Percentiles rank a stretch among this genome's conserved stretches.
Conservation (phyloP, 176 grass and related monocot genomes). For the Triticum urartu region DNA sequence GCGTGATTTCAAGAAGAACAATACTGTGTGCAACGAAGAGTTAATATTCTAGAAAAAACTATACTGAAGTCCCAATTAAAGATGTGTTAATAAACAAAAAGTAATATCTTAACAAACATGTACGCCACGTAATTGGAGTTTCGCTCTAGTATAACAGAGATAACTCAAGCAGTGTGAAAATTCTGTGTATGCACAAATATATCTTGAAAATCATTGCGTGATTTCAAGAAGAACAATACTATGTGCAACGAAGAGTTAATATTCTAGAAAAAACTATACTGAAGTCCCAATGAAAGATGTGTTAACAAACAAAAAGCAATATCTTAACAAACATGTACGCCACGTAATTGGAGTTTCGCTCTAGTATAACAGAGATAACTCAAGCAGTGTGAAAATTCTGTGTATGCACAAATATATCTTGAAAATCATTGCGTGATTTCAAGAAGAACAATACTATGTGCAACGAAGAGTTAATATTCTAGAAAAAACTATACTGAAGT, state of each 20-base stretch:
- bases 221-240: constrained; percentile 39
- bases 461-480: too few relatives aligned
- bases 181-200: constrained; percentile 42
- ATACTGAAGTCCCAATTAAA: background rate
- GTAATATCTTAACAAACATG: background rate
- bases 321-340: too few relatives aligned
- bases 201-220: constrained; percentile 23
- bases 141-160: constrained; percentile 3
- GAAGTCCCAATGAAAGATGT: background rate
- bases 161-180: constrained; percentile 45
- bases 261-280: background rate
- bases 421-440: too few relatives aligned
- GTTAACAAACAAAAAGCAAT: background rate
- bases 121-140: constrained; percentile 13
- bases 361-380: too few relatives aligned
- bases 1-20: constrained; percentile 25
- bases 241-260: constrained; percentile 34
- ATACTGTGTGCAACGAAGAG: constrained; percentile 40
- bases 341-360: too few relatives aligned
- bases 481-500: too few relatives aligned
- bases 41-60: background rate
- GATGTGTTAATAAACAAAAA: background rate
- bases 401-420: too few relatives aligned
- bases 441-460: too few relatives aligned
- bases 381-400: too few relatives aligned